Percentiles rank a stretch among this genome's conserved stretches.
These are phyloP conservation scores for Scenedesmus sp. DNA, from an alignment of 163 green algal genomes.

Conservation along the genomic window DNA sequence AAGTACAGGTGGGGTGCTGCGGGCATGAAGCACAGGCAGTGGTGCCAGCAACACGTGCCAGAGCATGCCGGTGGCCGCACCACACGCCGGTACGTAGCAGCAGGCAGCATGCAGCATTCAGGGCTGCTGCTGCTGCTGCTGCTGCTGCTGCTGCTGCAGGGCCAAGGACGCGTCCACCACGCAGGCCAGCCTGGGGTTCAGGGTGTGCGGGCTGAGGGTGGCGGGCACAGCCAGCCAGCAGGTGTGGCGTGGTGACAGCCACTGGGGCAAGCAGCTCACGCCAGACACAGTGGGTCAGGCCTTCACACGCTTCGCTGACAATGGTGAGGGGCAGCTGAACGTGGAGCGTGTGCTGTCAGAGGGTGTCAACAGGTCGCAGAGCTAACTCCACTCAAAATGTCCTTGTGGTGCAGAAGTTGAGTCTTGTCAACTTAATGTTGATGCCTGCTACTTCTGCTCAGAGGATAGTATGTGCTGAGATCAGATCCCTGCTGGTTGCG, in stretches of 20 bases:
- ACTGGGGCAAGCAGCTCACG: slow-evolving; percentile 86
- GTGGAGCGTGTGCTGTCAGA: background rate
- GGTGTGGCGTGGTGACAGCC: slow-evolving; percentile 63
- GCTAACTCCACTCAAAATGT: too few species aligned
- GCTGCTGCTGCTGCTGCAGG: slow-evolving; percentile 51
- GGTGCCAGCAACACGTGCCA: too few species aligned
- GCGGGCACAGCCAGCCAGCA: background rate
- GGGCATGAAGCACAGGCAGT: too few species aligned
- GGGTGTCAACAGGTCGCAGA: too few species aligned
- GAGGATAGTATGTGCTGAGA: too few species aligned
- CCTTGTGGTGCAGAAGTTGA: too few species aligned
- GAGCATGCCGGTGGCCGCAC: background rate
- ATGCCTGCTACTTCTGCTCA: too few species aligned
- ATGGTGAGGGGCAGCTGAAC: slow-evolving; percentile 61
- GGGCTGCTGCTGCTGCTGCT: background rate
- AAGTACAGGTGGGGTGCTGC: slow-evolving; percentile 61
- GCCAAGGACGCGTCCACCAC: slow-evolving; percentile 87
- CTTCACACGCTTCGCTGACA: slow-evolving; percentile 81
- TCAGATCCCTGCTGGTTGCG: too few species aligned
- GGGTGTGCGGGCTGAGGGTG: slow-evolving; percentile 88
- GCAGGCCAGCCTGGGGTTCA: slow-evolving; percentile 82
- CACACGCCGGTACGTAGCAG: too few species aligned
- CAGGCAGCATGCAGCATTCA: too few species aligned
- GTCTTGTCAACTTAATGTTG: too few species aligned
- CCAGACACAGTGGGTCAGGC: slow-evolving; percentile 74